Evolutionary conservation across 2,329 filamentous ascomycete species (phyloP).

Genomic region (Emergomyces africanus): DNA sequence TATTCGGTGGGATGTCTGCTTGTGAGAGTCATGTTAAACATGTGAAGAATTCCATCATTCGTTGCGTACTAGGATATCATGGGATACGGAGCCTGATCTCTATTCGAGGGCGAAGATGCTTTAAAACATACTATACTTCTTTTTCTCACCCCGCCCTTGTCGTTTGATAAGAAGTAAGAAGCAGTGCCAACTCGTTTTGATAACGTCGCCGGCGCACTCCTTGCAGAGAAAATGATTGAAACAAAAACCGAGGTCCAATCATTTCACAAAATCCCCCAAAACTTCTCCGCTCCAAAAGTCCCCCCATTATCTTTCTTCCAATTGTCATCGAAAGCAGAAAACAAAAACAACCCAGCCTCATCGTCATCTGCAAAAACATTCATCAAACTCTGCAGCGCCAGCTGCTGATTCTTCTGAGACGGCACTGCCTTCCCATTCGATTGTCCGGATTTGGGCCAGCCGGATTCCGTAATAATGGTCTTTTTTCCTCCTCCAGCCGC

Average conservation of each 20-base stretch:
- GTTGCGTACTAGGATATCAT: no score
- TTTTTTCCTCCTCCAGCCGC: slow-evolving; percentile 43
- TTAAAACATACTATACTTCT: no score
- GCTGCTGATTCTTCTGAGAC: slow-evolving; percentile 50
- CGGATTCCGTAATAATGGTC: slow-evolving; percentile 67
- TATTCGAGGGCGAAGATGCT: no score
- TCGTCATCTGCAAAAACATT: slow-evolving; percentile 37
- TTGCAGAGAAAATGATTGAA: background rate
- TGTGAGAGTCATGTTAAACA: no score
- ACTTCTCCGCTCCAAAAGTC: slow-evolving; percentile 61
- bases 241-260: background rate
- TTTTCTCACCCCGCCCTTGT: no score
- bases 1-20: no score
- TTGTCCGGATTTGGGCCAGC: slow-evolving; percentile 63
- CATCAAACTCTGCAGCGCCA: slow-evolving; percentile 54
- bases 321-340: slow-evolving; percentile 64
- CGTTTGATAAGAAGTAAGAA: no score
- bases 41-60: no score
- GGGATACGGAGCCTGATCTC: no score
- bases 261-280: slow-evolving; percentile 50
- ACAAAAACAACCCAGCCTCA: slow-evolving; percentile 48
- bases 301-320: slow-evolving; percentile 58
- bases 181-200: no score
- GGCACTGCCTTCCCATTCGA: slow-evolving; percentile 58
- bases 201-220: background rate